These are phyloP conservation scores for Ophiostoma sp. DNA, from an alignment of 2,329 filamentous ascomycete species.

Conservation along the genomic window DNA sequence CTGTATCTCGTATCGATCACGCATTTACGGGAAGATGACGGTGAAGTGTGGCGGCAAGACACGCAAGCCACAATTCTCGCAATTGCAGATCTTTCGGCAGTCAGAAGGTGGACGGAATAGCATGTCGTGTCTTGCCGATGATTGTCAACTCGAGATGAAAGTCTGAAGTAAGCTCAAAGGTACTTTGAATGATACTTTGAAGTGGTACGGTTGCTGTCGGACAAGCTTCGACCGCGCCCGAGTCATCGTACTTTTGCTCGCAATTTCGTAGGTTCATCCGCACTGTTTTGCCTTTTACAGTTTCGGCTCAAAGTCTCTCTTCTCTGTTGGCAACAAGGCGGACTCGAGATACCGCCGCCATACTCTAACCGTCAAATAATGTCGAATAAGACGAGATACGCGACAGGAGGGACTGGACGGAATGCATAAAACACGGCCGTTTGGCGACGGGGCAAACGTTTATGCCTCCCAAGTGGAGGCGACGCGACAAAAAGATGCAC, in stretches of 20 bases:
- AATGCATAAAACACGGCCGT: background rate
- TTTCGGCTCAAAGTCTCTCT: background rate
- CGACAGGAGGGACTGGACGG: background rate
- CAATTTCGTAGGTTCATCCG: background rate
- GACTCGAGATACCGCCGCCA: background rate
- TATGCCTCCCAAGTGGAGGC: background rate
- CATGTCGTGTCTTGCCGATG: background rate
- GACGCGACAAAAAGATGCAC: slow-evolving; percentile 1
- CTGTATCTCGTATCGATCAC: background rate
- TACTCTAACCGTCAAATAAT: background rate
- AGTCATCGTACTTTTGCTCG: background rate
- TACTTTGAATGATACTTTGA: too few relatives aligned
- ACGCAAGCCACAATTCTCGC: background rate
- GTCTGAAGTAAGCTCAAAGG: too few relatives aligned
- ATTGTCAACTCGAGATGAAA: too few relatives aligned
- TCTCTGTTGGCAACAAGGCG: background rate
- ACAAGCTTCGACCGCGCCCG: too few relatives aligned
- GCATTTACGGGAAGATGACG: background rate
- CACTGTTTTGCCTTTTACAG: background rate
- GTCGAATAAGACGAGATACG: background rate
- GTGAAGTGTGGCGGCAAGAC: background rate
- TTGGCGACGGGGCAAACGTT: background rate
- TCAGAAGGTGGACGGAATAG: background rate
- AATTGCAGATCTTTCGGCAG: background rate
- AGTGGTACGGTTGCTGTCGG: too few relatives aligned